A percentile compares a stretch with the other conserved stretches of the same genome.
Evolutionary conservation across 2,329 filamentous ascomycete genomes (phyloP).

Genomic region (Colletotrichum cuscutae): DNA sequence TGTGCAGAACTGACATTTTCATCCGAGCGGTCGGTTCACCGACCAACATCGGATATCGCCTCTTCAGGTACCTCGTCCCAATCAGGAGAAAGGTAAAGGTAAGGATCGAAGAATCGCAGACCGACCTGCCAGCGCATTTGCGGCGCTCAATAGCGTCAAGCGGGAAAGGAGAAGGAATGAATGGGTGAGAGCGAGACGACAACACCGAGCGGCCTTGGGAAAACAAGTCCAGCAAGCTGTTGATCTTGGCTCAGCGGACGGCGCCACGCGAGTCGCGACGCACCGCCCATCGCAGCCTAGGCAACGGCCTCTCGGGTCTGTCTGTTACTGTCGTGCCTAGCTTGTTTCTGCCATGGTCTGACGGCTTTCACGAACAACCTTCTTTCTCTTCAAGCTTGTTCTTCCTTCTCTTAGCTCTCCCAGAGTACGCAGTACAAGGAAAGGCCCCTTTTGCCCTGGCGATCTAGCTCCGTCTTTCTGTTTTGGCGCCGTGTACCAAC

Average conservation of each 20-base stretch:
- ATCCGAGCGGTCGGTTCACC: constrained; percentile 6
- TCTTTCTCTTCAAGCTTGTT: not conserved
- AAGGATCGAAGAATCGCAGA: not conserved
- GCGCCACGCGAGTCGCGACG: not conserved
- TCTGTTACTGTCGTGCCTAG: not conserved
- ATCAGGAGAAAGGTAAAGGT: not conserved
- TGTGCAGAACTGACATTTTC: constrained; percentile 12
- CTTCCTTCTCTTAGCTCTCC: not conserved
- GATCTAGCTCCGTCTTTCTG: not conserved
- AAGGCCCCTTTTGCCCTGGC: not conserved
- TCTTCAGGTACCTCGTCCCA: not conserved
- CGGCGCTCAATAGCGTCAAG: constrained; percentile 28
- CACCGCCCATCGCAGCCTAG: constrained; percentile 5
- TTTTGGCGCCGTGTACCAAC: constrained; percentile 9
- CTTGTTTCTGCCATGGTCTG: not conserved
- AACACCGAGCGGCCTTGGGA: not conserved
- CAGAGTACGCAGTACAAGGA: not conserved
- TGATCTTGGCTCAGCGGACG: not conserved
- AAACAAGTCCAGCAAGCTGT: not conserved
- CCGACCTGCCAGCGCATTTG: constrained; percentile 17
- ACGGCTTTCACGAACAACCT: not conserved
- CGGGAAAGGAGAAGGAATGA: not conserved
- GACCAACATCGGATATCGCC: constrained; percentile 14
- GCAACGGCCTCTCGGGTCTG: not conserved
- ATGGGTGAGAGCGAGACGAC: not conserved